phyloP scores from a whole-genome alignment of 495 filamentous ascomycete genomes.

The Lasiosphaeriaceae sp. region DNA sequence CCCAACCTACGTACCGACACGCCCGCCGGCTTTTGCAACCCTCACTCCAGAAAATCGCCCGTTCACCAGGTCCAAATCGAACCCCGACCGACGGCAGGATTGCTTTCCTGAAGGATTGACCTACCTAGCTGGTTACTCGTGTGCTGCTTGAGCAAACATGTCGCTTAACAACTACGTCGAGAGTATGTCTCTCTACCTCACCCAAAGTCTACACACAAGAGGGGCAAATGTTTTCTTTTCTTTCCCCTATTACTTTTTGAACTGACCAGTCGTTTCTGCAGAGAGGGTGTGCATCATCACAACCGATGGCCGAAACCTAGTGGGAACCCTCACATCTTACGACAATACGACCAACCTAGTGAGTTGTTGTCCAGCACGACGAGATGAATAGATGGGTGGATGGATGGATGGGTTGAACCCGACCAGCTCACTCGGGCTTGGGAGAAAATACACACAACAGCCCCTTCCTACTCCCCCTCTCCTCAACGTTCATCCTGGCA shows the following conservation, averaged over 20 bases:
- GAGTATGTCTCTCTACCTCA: constrained; percentile 1
- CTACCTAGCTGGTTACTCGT: no score
- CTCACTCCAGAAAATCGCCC: no score
- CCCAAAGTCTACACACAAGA: neutral
- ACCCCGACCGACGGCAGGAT: no score
- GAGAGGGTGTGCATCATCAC: constrained; percentile 91
- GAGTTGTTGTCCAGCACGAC: constrained; percentile 5
- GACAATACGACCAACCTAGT: constrained; percentile 91
- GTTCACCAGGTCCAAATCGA: no score
- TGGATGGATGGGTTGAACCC: neutral
- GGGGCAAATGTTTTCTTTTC: neutral
- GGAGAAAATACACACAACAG: no score
- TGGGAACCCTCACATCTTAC: constrained; percentile 77
- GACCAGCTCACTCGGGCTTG: no score
- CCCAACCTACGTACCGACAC: no score
- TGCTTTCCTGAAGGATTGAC: no score
- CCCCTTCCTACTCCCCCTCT: no score
- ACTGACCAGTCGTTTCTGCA: constrained; percentile 27
- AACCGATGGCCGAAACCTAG: constrained; percentile 83
- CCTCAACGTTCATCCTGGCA: no score
- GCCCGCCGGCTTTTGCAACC: no score
- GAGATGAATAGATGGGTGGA: neutral
- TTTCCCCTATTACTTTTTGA: constrained; percentile 22
- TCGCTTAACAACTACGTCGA: constrained; percentile 11
- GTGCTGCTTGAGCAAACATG: constrained; percentile 1